Evolutionary conservation across 306 rosid species (phyloP), one percentile per base, ranked within the genome.

Genomic region (Pterocarpus macrocarpus): DNA sequence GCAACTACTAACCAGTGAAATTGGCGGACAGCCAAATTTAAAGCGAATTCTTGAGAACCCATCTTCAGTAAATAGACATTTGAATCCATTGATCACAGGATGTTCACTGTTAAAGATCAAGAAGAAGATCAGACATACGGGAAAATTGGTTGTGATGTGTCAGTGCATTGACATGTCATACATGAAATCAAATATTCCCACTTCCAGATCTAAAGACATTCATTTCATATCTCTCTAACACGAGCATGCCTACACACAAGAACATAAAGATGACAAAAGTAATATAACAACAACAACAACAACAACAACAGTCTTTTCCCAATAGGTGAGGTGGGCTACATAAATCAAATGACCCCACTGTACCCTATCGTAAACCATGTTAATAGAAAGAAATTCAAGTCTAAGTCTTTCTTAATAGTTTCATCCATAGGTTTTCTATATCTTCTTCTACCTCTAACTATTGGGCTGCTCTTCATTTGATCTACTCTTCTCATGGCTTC

Each of bases 21-120:
- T 72, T 2, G 88, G 95, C 2, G 93, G 97, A 80, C 89, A 89
- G 61, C 89, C 89, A 38, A 8, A 44, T 47, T 81, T 83, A 76
- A 89, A 74, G 71, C 73, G 88, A 65, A 70, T 33, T 81, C 89
- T 81, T 16, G 93, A 86, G 85, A 95, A 92, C 56, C 97, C 98
- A 53, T 88, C 77, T 69, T 77, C 76, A 45, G 87, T 32, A 77
- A 91, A 91, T 65, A 95, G 88, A 86, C 97, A 95, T 73, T 85
- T 87, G 86, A 88, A 95, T 77, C 98, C 97, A 64, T 88, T 81
- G 69, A 92, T 79, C 47, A 38, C 62, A 15, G 91, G 84, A 73
- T 89, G 90, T 81, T 95, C 99, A 39, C 99, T 95, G 90, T 71
- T 38, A 74, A 71, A 76, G 16, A 35, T 38, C 73, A 79, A 73